Conservation (phyloP, 257 asterid genomes). For the Solanum bulbocastanum region DNA sequence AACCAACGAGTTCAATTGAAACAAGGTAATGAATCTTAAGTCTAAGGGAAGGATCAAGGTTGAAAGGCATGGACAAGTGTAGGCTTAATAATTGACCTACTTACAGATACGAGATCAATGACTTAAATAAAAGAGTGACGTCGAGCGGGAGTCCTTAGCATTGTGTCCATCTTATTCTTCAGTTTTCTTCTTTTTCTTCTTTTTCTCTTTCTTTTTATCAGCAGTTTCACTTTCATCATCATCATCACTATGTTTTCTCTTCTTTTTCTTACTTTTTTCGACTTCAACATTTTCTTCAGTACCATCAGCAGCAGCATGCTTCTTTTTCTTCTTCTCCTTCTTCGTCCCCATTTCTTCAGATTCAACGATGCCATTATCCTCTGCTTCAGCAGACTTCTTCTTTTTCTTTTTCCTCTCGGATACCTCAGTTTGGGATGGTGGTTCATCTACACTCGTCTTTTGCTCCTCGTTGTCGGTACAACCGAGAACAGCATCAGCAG, state of each 20-base stretch:
- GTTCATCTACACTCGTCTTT: conserved; percentile 1
- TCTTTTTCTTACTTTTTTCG: conserved; percentile 41
- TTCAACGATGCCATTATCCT: conserved; percentile 6
- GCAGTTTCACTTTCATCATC: conserved; percentile 3
- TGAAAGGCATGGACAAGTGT: neutral
- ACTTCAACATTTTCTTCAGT: conserved; percentile 22
- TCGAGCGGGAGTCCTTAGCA: neutral
- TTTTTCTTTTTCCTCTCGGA: conserved; percentile 26
- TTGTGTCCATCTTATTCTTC: neutral
- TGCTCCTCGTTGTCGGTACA: conserved; percentile 17
- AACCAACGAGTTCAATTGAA: neutral
- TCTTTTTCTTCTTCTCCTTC: conserved; percentile 33
- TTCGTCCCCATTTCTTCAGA: conserved; percentile 25
- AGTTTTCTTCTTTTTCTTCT: neutral
- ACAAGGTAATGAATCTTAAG: neutral
- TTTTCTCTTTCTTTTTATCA: neutral
- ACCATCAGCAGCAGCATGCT: neutral
- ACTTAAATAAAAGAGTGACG: neutral
- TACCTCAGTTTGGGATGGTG: conserved; percentile 3
- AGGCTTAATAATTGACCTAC: neutral
- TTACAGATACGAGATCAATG: neutral
- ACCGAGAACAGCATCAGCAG: conserved; percentile 53
- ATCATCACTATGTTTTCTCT: conserved; percentile 47
- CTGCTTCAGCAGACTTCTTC: conserved; percentile 15
- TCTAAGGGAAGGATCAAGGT: neutral